Conservation (phyloP, 805 yeast species). For the Schwanniomyces occidentalis region DNA sequence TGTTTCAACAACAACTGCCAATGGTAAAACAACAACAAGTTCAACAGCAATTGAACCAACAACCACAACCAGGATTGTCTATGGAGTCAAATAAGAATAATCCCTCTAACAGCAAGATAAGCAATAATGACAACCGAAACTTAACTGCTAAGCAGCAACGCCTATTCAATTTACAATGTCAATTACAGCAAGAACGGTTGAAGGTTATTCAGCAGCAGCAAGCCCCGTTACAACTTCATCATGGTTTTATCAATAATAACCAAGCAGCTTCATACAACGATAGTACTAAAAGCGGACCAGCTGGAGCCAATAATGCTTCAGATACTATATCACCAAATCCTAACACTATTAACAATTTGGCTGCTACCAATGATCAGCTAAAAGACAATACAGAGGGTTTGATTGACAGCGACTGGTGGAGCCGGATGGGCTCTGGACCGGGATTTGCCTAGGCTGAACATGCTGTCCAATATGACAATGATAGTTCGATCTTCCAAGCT, state of each 20-base stretch:
- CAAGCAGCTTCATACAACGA: too few species aligned
- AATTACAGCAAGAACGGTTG: constrained; percentile 17
- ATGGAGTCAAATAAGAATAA: too few species aligned
- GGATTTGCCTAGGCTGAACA: constrained; percentile 20
- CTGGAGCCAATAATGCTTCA: too few species aligned
- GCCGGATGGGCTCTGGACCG: constrained; percentile 33
- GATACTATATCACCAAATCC: not conserved
- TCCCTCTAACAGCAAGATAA: too few species aligned
- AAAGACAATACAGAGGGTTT: not conserved
- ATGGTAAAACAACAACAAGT: constrained; percentile 8
- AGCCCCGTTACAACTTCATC: too few species aligned
- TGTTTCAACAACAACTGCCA: constrained; percentile 9
- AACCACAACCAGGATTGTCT: too few species aligned
- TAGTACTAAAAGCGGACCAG: too few species aligned
- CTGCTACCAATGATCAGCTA: not conserved
- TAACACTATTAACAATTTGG: not conserved
- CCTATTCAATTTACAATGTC: constrained; percentile 16
- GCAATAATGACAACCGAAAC: constrained; percentile 3
- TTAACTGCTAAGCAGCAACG: constrained; percentile 14
- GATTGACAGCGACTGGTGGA: constrained; percentile 30
- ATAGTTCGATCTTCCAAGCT: too few species aligned
- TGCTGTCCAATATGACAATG: too few species aligned
- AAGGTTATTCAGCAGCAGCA: constrained; percentile 17
- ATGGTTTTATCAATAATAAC: too few species aligned
- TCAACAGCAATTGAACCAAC: constrained; percentile 10